Base-by-base conservation (phyloP, 495 filamentous ascomycete genomes). In the Poronia punctata region DNA sequence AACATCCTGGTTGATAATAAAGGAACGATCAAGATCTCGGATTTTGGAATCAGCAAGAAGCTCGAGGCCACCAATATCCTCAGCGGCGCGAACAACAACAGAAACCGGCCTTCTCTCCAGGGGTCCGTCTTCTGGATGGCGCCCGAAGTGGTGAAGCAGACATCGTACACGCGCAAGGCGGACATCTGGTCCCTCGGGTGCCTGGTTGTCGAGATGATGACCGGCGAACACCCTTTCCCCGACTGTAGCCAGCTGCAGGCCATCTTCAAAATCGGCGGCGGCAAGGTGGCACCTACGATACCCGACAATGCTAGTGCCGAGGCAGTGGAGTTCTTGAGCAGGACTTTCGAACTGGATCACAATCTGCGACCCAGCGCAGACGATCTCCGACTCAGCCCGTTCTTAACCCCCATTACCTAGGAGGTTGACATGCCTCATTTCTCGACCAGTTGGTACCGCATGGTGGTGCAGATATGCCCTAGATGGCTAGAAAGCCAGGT, bases 61-160 rank as follows among this genome's bases (percentile, higher is more conserved):
- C 85, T 95, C 19, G 87, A 95, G 61, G 86, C 87, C 9, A 82
- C 83, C 37, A 75, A 70, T 18, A 64, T 78, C 14, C 68, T 79
- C 21, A 63, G 40, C 43, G 62, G 61, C 17, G 61, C 65, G 12
- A 59, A 53, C 28, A 70, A 83, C 45, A 82, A 86, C 64, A 76
- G 82, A 46, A 78, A 93, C 57, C 82, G 92, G 9, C 89, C 93
- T 2, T 96, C 90, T 1, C 71, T 99, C 9, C 92, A 99, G 54
- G 92, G 92, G 20, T 95, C 87, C 39, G 92, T 99, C 31, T 99
- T 96, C 64, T 99, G 92, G 92, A 99, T 99, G 92, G 92, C 92
- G 2, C 92, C 92, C 19, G 92, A 99, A 64, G 92, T 99, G 21
- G 93, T 99, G 37, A 88, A 88, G 46, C 92, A 97, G 63, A 96